Percentiles rank a stretch among this genome's conserved stretches.
phyloP scores from a whole-genome alignment of 257 asterid species.

The Buddleja alternifolia region DNA sequence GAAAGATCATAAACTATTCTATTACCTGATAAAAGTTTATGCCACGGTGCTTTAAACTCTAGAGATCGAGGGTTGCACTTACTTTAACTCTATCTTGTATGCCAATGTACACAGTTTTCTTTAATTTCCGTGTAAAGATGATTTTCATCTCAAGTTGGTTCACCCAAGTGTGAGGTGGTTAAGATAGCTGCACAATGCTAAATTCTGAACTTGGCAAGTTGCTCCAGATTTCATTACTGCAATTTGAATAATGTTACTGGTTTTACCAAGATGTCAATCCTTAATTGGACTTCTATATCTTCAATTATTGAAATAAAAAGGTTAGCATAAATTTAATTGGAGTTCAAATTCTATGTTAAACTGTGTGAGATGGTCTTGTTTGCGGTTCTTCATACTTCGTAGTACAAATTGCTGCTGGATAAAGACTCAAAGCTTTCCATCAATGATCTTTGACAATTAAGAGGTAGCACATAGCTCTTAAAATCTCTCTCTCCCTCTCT shows the following conservation, averaged over 20 bases:
- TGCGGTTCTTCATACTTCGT: not conserved
- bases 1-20: conserved; percentile 7
- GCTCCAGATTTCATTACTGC: not conserved
- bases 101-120: not conserved
- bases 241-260: not conserved
- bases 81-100: conserved; percentile 5
- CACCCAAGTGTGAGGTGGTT: not conserved
- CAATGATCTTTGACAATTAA: not conserved
- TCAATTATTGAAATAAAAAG: not conserved
- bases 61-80: conserved; percentile 9
- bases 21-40: conserved; percentile 14
- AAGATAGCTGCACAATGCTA: not conserved
- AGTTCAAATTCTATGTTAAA: not conserved
- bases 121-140: too few species aligned
- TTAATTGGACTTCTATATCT: not conserved
- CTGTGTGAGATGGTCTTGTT: not conserved
- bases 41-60: conserved; percentile 21
- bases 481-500: too few species aligned
- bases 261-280: not conserved
- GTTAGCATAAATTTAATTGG: not conserved
- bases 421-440: not conserved
- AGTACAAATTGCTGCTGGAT: not conserved
- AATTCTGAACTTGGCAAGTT: conserved; percentile 1
- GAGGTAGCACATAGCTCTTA: not conserved
- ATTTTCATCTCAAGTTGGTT: too few species aligned